Conservation (phyloP, 2,329 filamentous ascomycete species). For the Karstenula rhodostoma region DNA sequence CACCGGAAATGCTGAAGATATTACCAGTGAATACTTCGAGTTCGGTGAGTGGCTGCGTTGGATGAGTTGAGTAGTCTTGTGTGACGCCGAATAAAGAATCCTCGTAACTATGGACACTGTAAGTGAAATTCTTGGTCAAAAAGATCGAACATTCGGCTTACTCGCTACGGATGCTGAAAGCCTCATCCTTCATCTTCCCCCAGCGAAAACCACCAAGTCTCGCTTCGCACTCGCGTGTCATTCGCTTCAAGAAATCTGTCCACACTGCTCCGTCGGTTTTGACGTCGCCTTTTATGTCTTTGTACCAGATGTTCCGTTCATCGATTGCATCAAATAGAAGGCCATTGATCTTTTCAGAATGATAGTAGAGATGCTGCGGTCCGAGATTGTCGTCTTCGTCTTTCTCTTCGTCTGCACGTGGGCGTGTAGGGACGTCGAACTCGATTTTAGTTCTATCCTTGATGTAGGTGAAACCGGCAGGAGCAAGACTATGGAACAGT, state of each 20-base stretch:
- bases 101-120: conserved; percentile 2
- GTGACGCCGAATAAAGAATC: conserved; percentile 4
- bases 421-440: background rate
- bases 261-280: background rate
- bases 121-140: background rate
- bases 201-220: background rate
- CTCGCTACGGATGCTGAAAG: background rate
- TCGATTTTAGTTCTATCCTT: background rate
- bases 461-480: background rate
- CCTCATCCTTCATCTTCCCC: background rate
- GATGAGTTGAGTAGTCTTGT: conserved; percentile 1
- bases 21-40: conserved; percentile 5
- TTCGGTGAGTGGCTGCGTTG: conserved; percentile 4
- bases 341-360: conserved; percentile 6
- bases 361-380: conserved; percentile 3
- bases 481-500: background rate
- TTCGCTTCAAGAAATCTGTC: background rate
- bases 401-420: conserved; percentile 3
- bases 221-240: background rate
- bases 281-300: background rate
- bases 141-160: background rate
- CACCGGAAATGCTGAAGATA: conserved; percentile 7
- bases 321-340: conserved; percentile 4
- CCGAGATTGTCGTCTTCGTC: conserved; percentile 5
- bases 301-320: conserved; percentile 5